A percentile compares a stretch with the other conserved stretches of the same genome.
Conservation (phyloP, 2,329 filamentous ascomycete species). For the Chaetomium sp. region DNA sequence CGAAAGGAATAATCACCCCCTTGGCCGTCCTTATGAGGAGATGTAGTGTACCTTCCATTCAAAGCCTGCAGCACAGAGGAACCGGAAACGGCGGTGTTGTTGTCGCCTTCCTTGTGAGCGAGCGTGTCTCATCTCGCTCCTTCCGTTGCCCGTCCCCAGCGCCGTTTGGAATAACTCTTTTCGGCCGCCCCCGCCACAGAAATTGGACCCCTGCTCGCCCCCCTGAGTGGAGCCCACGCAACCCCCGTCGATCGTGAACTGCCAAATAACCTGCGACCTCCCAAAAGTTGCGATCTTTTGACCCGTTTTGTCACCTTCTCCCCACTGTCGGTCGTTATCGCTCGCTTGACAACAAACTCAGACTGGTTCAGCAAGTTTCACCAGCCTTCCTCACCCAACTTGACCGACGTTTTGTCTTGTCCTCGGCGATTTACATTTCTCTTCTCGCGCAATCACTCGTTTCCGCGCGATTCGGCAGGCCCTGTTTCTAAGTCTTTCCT, state of each 20-base stretch:
- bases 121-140: conserved; percentile 13
- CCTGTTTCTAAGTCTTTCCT: not conserved
- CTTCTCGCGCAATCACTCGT: conserved; percentile 9
- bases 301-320: not conserved
- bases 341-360: conserved; percentile 2
- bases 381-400: not conserved
- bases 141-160: not conserved
- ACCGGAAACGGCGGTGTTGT: not conserved
- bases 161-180: conserved; percentile 4
- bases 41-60: not conserved
- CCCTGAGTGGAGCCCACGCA: not conserved
- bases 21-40: too few species aligned
- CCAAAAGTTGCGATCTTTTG: not conserved
- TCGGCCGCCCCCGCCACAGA: not conserved
- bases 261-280: conserved; percentile 3
- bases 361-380: not conserved
- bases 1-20: too few species aligned
- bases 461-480: conserved; percentile 3
- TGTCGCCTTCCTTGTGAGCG: not conserved
- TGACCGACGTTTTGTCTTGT: not conserved
- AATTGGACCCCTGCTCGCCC: not conserved
- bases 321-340: not conserved
- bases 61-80: not conserved
- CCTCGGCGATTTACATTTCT: not conserved
- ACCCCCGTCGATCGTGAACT: not conserved